A percentile compares a stretch with the other conserved stretches of the same genome.
phyloP scores from a whole-genome alignment of 225 moss, liverwort and hornwort genomes.

The Bryoerythrophyllum caledonicum region DNA sequence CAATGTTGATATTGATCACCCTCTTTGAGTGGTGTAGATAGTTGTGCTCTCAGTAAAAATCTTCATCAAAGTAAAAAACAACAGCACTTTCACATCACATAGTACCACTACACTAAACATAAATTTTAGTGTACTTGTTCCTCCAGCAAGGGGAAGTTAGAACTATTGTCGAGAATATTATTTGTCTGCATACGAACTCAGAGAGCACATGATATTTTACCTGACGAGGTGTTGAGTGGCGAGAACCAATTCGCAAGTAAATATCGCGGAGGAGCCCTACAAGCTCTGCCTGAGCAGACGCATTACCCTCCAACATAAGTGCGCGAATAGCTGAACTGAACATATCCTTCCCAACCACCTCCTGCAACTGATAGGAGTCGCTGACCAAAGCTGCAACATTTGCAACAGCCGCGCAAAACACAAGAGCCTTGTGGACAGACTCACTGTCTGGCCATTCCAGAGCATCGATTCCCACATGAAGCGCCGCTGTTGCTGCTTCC shows the following conservation, averaged over 20 bases:
- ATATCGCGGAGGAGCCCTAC: constrained; percentile 93
- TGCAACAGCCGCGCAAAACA: constrained; percentile 83
- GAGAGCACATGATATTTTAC: constrained; percentile 26
- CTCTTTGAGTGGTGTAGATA: too few relatives aligned
- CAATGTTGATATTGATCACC: too few relatives aligned
- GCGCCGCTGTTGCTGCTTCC: constrained; percentile 79
- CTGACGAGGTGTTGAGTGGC: constrained; percentile 77
- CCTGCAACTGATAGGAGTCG: constrained; percentile 67
- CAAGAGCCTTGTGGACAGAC: constrained; percentile 85
- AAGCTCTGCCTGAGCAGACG: constrained; percentile 87
- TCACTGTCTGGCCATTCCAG: constrained; percentile 99
- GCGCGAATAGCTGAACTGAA: constrained; percentile 85
- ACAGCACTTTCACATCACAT: too few relatives aligned
- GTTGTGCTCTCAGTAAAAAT: too few relatives aligned
- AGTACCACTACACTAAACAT: too few relatives aligned
- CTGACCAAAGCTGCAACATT: constrained; percentile 63
- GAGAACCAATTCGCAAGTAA: constrained; percentile 64
- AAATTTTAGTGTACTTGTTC: neutral
- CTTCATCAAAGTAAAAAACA: too few relatives aligned
- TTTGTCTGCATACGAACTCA: neutral
- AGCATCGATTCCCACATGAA: constrained; percentile 82
- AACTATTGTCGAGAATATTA: neutral
- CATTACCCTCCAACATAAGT: constrained; percentile 86
- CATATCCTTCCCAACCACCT: constrained; percentile 87
- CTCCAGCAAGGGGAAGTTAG: neutral